Conservation (phyloP, 805 yeast genomes). For the Millerozyma acaciae region DNA sequence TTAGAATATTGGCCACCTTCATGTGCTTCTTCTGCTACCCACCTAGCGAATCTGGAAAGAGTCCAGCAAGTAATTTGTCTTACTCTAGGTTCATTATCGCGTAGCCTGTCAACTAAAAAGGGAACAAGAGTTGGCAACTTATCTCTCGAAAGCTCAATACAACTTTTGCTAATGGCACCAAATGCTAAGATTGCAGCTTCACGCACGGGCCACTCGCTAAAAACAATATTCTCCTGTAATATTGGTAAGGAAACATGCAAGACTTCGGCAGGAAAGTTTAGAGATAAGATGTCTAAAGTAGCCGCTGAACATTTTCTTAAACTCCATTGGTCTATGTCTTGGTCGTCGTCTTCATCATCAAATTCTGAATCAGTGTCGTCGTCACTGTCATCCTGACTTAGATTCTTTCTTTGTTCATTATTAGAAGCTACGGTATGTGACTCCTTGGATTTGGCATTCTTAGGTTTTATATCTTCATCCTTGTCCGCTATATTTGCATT, state of each 20-base stretch:
- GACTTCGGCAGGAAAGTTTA: constrained; percentile 62
- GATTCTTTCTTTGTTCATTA: constrained; percentile 7
- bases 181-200: constrained; percentile 92
- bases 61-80: constrained; percentile 97
- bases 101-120: constrained; percentile 73
- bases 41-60: constrained; percentile 72
- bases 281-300: constrained; percentile 77
- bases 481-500: constrained; percentile 76
- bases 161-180: constrained; percentile 93
- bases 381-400: constrained; percentile 22
- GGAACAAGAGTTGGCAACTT: constrained; percentile 82
- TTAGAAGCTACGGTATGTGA: constrained; percentile 25
- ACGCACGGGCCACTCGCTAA: constrained; percentile 80
- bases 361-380: constrained; percentile 58
- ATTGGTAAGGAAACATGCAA: constrained; percentile 68
- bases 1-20: constrained; percentile 58
- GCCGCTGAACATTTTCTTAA: constrained; percentile 93
- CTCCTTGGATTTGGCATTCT: constrained; percentile 61
- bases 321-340: constrained; percentile 77
- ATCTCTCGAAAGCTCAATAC: constrained; percentile 63
- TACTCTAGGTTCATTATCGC: constrained; percentile 76
- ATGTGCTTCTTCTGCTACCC: constrained; percentile 73
- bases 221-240: constrained; percentile 63
- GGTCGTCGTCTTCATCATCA: constrained; percentile 70
- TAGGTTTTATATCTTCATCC: constrained; percentile 85